Evolutionary conservation across 345 rosid genomes (phyloP).

Genomic region (Euphorbia peplus): DNA sequence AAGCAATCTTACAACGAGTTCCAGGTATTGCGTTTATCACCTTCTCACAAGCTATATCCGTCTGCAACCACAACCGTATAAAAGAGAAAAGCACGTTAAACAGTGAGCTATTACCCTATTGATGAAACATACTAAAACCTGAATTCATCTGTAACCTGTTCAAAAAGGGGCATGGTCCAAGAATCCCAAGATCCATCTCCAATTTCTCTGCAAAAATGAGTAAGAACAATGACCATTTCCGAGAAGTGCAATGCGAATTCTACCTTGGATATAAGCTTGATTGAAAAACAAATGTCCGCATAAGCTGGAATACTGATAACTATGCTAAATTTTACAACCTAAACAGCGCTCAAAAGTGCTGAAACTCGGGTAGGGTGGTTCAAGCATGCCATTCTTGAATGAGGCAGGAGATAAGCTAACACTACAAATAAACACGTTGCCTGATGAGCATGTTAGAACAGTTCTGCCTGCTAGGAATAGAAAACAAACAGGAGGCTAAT

Average conservation of each 20-base stretch:
- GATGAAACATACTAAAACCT: background rate
- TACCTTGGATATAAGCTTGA: too few relatives aligned
- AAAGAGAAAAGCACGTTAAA: background rate
- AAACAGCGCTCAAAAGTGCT: too few relatives aligned
- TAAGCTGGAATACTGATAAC: too few relatives aligned
- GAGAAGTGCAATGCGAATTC: background rate
- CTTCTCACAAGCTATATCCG: constrained; percentile 77
- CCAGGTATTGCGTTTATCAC: constrained; percentile 31
- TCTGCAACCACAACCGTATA: constrained; percentile 48
- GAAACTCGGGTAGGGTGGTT: too few relatives aligned
- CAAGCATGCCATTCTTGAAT: too few relatives aligned
- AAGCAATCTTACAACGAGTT: constrained; percentile 3
- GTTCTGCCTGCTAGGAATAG: too few relatives aligned
- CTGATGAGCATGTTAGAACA: too few relatives aligned
- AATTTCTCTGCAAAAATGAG: constrained; percentile 51
- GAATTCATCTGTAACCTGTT: constrained; percentile 49
- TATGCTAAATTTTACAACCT: too few relatives aligned
- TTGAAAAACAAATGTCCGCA: background rate
- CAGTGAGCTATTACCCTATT: constrained; percentile 1
- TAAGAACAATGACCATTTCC: background rate
- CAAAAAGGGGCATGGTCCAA: constrained; percentile 76
- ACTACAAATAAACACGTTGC: too few relatives aligned
- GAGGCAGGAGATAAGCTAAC: too few relatives aligned
- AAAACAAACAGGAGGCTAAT: too few relatives aligned
- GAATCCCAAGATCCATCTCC: constrained; percentile 95